Evolutionary conservation across 2,329 filamentous ascomycete species (phyloP), one percentile per base, ranked within the genome.

Genomic region (Venturia oleaginea): DNA sequence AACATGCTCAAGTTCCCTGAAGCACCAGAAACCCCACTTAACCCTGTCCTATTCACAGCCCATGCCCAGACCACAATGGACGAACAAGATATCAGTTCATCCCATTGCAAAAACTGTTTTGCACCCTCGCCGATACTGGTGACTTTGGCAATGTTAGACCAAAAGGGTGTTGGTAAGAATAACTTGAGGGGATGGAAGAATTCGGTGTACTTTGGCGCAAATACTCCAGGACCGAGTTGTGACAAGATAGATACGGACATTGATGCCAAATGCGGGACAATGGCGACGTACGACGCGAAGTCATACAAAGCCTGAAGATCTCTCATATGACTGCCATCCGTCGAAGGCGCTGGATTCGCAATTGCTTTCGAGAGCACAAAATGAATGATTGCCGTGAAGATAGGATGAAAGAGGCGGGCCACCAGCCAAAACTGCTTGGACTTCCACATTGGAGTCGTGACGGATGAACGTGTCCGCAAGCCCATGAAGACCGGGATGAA

Each of bases 371-470:
- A 57, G 19, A 57, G 51, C 51, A 57, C 51, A 11, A 57, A 34
- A 34, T 57, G 51, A 27, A 57, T 57, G 27, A 57, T n/a, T 8
- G 51, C 51, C 11, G 51, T 57, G 27, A 57, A 34, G 27, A 57
- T 15, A 7, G 51, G 51, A 34, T 57, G 51, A 10, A 57, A 57
- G 24, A 57, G 51, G 15, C 51, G 51, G 19, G 51, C 51, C 6
- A 57, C 51, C 27, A 57, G 30, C 51, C 51, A 57, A 19, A 57
- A 57, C 15, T 57, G 51, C 51, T 57, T 57, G 7, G 51, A 57
- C 4, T 34, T n/a, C 51, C 51, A 57, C 30, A 57, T 57, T 3
- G 51, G 51, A 4, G 51, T 57, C 8, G 51, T 57, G 15, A 57
- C 27, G 51, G 51, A 57, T 19, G 51, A 32, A 34, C 27, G 30